A percentile compares a stretch with the other conserved stretches of the same genome.
Conservation (phyloP, 176 grass and related monocot species). For the Oryza punctata region DNA sequence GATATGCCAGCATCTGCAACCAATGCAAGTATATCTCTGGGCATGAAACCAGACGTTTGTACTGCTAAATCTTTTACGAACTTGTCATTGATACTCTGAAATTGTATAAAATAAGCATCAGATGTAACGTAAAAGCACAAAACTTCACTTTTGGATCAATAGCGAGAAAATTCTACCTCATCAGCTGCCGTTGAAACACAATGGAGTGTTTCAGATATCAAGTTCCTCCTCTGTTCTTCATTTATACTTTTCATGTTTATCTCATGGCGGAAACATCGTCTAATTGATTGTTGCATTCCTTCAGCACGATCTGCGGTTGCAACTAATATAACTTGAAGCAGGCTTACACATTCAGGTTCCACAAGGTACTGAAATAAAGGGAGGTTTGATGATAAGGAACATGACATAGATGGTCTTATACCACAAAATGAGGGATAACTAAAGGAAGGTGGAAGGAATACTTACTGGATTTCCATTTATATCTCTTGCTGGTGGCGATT, state of each 20-base stretch:
- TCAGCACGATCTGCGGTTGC: slow-evolving; percentile 81
- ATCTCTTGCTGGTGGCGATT: slow-evolving; percentile 42
- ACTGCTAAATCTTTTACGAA: slow-evolving; percentile 74
- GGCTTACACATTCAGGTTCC: slow-evolving; percentile 65
- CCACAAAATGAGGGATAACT: slow-evolving; percentile 20
- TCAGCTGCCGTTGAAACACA: slow-evolving; percentile 43
- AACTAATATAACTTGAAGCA: slow-evolving; percentile 71
- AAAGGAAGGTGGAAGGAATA: slow-evolving; percentile 8
- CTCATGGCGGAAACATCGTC: slow-evolving; percentile 91
- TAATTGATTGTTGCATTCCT: slow-evolving; percentile 74
- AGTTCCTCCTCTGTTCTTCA: slow-evolving; percentile 69
- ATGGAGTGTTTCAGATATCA: slow-evolving; percentile 78
- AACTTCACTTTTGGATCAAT: not conserved
- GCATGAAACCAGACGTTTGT: slow-evolving; percentile 91
- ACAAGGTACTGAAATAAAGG: slow-evolving; percentile 65
- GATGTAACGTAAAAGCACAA: not conserved
- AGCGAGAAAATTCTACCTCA: slow-evolving; percentile 55
- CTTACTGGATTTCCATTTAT: slow-evolving; percentile 62
- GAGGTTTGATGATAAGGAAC: slow-evolving; percentile 22
- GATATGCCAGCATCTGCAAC: slow-evolving; percentile 69
- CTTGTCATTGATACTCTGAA: slow-evolving; percentile 72
- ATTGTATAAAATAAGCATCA: slow-evolving; percentile 29
- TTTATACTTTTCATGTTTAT: slow-evolving; percentile 80
- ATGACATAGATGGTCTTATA: slow-evolving; percentile 13
- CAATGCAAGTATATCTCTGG: slow-evolving; percentile 84